Base-by-base conservation (phyloP, 2,329 filamentous ascomycete species). In the Hypoxylon sp. region DNA sequence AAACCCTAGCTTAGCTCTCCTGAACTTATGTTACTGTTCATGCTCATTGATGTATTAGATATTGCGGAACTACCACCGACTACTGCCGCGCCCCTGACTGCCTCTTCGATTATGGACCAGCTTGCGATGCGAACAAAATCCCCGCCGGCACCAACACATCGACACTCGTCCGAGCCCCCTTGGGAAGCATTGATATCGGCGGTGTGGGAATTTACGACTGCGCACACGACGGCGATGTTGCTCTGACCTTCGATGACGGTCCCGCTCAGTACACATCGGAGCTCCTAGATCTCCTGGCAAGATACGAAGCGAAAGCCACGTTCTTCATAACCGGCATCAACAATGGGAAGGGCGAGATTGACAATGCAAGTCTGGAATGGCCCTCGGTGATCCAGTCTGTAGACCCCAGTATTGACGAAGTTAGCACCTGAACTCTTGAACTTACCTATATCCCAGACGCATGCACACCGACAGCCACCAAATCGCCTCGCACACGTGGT, bases 211-310 rank as follows among this genome's bases (percentile, higher is more conserved):
- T 87, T 53, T 82, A 82, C 60, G 71, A 75, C 55, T 84, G 81
- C 57, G 70, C 70, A n/a, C 73, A 73, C n/a, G 73, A 77, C 2
- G 82, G 84, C 42, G 81, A 81, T 7, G 77, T 89, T 60, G 86
- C 86, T 12, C 67, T 89, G 46, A 88, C 85, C 1, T 88, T 81
- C 59, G 86, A 88, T 59, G 86, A 88, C 65, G 86, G 86, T 1
- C 86, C 85, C 15, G 81, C 80, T 57, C 68, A 75, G 13, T 87
- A 83, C 67, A 88, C 85, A 1, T 69, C 71, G 29, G 78, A 84
- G 53, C 75, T 89, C 8, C 74, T 88, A 8, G 80, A 88, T 61
- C 73, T 86, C 44, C 75, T 89, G 34, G 75, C 67, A 60, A 73
- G 71, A 17, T 84, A 86, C 63, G 72, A 78, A 19, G 84, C 82